Conservation (phyloP, 306 rosid genomes). For the Erythrophleum fordii region DNA sequence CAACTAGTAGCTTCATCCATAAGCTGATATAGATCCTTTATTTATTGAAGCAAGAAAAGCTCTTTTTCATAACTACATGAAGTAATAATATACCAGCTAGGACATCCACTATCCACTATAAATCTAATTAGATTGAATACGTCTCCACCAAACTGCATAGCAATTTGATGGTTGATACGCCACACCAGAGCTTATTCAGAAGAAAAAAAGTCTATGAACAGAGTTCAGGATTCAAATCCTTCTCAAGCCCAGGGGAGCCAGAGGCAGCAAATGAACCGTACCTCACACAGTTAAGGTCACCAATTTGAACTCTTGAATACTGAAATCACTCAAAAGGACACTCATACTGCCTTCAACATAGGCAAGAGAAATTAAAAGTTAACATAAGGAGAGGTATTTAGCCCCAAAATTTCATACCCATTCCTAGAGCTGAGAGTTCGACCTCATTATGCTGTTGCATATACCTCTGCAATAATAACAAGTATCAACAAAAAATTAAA, state of each 20-base stretch:
- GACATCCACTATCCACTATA: neutral
- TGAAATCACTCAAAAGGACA: neutral
- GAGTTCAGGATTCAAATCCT: neutral
- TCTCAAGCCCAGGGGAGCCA: neutral
- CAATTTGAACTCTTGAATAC: neutral
- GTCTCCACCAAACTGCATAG: neutral
- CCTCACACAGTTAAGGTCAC: neutral
- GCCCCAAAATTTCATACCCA: slow-evolving; percentile 55
- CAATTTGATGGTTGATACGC: neutral
- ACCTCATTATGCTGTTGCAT: slow-evolving; percentile 86
- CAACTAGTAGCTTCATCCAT: neutral
- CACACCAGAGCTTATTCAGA: neutral
- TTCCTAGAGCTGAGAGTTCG: slow-evolving; percentile 85
- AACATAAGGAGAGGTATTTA: neutral
- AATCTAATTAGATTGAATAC: neutral
- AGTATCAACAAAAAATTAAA: neutral
- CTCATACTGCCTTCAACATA: neutral
- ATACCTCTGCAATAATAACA: slow-evolving; percentile 61
- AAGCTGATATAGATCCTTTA: neutral
- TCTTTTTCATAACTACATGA: neutral
- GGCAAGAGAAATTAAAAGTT: neutral
- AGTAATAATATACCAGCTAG: neutral
- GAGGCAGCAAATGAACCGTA: neutral
- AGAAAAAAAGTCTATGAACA: neutral
- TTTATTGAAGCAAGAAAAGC: neutral